Conservation (phyloP, 768 basidiomycete species). For the Tremella yokohamensis region DNA sequence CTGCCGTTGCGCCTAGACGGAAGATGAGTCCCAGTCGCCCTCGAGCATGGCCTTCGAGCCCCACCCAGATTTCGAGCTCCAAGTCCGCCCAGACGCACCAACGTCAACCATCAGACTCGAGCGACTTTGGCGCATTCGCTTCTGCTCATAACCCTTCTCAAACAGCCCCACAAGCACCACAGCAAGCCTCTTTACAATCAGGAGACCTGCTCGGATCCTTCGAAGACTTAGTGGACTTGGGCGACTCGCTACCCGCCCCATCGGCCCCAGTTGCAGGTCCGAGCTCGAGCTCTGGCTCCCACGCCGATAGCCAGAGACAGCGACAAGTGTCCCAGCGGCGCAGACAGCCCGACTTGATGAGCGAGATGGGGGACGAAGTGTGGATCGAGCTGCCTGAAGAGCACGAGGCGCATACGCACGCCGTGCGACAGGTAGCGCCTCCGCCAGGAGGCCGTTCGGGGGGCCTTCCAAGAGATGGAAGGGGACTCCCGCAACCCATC, state of each 20-base stretch:
- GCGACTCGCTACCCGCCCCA: background rate
- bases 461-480: background rate
- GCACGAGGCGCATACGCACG: background rate
- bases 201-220: background rate
- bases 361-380: background rate
- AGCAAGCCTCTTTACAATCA: background rate
- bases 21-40: too few species aligned
- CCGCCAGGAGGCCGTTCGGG: background rate
- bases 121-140: slow-evolving; percentile 1
- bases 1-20: too few species aligned
- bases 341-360: slow-evolving; percentile 1
- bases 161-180: too few species aligned
- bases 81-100: background rate
- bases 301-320: too few species aligned
- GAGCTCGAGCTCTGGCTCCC: background rate
- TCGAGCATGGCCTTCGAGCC: too few species aligned
- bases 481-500: background rate
- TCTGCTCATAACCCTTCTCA: background rate
- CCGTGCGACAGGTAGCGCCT: background rate
- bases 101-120: background rate
- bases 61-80: too few species aligned
- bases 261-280: background rate
- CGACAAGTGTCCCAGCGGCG: too few species aligned
- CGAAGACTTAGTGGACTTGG: background rate
- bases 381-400: background rate